Conservation (phyloP, 768 basidiomycete genomes). For the Boletus sp. region DNA sequence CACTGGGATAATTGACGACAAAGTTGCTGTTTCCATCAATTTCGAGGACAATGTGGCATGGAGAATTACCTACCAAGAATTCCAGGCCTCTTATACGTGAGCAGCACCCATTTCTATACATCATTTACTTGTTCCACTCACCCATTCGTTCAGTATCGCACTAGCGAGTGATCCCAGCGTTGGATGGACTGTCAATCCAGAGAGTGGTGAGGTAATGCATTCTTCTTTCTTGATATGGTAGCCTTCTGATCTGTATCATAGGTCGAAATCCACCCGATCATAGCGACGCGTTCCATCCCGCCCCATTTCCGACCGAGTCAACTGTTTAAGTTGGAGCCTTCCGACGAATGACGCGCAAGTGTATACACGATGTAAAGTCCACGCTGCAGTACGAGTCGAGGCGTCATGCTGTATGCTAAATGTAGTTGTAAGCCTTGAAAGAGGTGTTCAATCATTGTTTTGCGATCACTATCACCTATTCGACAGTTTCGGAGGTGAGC, state of each 20-base stretch:
- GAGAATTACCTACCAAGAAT: neutral
- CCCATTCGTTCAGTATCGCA: neutral
- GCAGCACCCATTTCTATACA: neutral
- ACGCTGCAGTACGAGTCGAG: too few relatives aligned
- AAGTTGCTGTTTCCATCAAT: neutral
- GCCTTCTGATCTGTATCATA: neutral
- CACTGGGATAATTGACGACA: neutral
- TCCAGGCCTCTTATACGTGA: neutral
- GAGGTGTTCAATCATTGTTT: neutral
- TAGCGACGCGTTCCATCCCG: neutral
- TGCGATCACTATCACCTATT: neutral
- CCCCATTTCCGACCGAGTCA: neutral
- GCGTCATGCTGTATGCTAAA: neutral
- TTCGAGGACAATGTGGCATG: neutral
- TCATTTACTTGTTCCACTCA: neutral
- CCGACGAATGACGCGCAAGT: neutral
- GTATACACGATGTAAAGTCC: neutral
- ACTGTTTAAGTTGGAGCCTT: neutral
- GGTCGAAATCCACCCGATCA: neutral
- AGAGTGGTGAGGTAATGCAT: neutral
- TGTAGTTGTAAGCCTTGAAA: neutral
- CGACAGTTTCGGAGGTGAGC: neutral
- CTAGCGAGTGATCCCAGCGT: accelerated
- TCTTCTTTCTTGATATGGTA: too few relatives aligned
- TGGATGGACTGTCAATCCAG: neutral